Conservation (phyloP, 441 rosid species). For the Jatropha multifida region DNA sequence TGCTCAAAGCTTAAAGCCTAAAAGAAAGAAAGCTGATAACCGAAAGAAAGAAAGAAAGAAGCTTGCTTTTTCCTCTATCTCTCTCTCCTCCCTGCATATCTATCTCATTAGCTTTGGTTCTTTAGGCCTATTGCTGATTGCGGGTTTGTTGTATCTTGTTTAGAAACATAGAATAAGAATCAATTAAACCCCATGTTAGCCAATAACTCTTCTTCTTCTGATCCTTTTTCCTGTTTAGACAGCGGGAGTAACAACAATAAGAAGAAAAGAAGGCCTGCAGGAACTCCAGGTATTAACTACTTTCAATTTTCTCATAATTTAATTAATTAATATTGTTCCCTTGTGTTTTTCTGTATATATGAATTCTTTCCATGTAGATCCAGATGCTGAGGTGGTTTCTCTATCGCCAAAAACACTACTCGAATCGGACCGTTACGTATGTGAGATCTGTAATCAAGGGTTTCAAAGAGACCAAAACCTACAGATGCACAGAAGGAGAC, state of each 20-base stretch:
- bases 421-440: slow-evolving; percentile 91
- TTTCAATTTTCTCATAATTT: neutral
- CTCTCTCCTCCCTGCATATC: neutral
- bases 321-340: neutral
- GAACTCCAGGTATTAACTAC: slow-evolving; percentile 67
- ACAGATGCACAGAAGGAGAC: slow-evolving; percentile 93
- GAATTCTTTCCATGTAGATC: slow-evolving; percentile 44
- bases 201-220: slow-evolving; percentile 45
- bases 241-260: slow-evolving; percentile 45
- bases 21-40: slow-evolving; percentile 42
- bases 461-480: slow-evolving; percentile 95
- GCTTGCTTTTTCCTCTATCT: slow-evolving; percentile 13
- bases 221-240: slow-evolving; percentile 56
- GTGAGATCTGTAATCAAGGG: slow-evolving; percentile 99
- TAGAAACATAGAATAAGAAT: neutral
- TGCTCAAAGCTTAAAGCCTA: slow-evolving; percentile 26
- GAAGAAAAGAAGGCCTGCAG: slow-evolving; percentile 88
- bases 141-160: neutral
- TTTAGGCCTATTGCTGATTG: no score
- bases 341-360: slow-evolving; percentile 1
- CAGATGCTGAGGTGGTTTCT: slow-evolving; percentile 94
- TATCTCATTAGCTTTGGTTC: neutral
- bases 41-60: slow-evolving; percentile 31
- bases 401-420: slow-evolving; percentile 84
- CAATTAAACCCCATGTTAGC: slow-evolving; percentile 39